Evolutionary conservation across 441 rosid species (phyloP).

Genomic region (Pelargonium australe): DNA sequence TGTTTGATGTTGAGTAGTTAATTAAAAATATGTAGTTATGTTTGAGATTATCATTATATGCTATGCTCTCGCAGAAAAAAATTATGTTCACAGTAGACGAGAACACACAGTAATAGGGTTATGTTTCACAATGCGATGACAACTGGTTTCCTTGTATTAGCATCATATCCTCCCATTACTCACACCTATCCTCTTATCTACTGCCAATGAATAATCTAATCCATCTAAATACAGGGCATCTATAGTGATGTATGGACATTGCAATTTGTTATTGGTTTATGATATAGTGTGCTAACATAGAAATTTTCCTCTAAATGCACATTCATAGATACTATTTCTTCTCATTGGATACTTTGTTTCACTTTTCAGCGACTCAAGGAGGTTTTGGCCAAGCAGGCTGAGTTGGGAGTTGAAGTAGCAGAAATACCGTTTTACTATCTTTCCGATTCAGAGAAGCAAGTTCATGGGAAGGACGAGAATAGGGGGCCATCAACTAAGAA

Average conservation of each 20-base stretch:
- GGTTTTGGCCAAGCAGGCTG: constrained; percentile 79
- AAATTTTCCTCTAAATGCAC: not conserved
- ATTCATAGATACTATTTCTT: not conserved
- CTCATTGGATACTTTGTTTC: constrained; percentile 9
- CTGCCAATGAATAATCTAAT: not conserved
- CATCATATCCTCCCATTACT: not conserved
- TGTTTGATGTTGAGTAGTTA: not conserved
- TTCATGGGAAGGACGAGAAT: constrained; percentile 27
- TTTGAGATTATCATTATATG: not conserved
- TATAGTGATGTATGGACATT: not conserved
- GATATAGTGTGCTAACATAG: not conserved
- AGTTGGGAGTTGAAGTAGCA: constrained; percentile 84
- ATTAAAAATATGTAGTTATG: not conserved
- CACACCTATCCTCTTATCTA: not conserved
- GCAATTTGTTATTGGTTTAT: not conserved
- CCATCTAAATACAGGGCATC: not conserved
- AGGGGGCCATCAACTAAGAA: constrained; percentile 25
- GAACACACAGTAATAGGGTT: not conserved
- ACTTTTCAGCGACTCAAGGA: constrained; percentile 74
- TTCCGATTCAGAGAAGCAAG: constrained; percentile 40
- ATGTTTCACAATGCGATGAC: too few species aligned
- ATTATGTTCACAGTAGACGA: not conserved
- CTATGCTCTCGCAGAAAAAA: not conserved
- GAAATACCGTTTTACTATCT: constrained; percentile 76
- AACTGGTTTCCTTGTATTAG: not conserved